These are phyloP conservation scores for Penicillium diatomitis DNA, from an alignment of 495 filamentous ascomycete genomes.

Conservation along the genomic window DNA sequence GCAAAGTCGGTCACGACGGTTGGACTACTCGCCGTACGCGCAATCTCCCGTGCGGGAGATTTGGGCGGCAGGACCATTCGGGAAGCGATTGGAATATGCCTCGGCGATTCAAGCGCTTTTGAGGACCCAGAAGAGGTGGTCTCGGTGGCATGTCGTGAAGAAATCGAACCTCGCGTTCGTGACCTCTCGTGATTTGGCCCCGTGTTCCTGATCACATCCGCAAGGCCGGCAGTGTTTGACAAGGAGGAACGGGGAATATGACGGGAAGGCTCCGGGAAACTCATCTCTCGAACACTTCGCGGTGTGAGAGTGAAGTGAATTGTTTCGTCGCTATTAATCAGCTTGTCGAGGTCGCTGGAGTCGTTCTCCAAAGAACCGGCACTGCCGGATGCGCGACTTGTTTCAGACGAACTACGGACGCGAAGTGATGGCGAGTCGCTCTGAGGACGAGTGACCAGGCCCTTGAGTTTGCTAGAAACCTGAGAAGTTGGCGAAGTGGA, in stretches of 20 bases:
- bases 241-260: slow-evolving; percentile 25
- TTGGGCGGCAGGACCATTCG: slow-evolving; percentile 21
- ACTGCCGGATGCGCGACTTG: slow-evolving; percentile 28
- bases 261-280: slow-evolving; percentile 41
- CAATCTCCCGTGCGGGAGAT: slow-evolving; percentile 48
- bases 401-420: slow-evolving; percentile 41
- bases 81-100: slow-evolving; percentile 22
- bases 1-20: slow-evolving; percentile 64
- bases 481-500: slow-evolving; percentile 45
- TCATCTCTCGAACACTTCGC: slow-evolving; percentile 76
- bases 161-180: slow-evolving; percentile 15
- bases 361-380: slow-evolving; percentile 38
- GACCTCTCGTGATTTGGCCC: slow-evolving; percentile 22
- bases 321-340: slow-evolving; percentile 84
- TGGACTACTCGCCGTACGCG: slow-evolving; percentile 41
- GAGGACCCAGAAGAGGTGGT: slow-evolving; percentile 9
- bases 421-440: slow-evolving; percentile 33
- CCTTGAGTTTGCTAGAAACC: slow-evolving; percentile 44
- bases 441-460: slow-evolving; percentile 38
- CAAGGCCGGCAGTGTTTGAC: slow-evolving; percentile 28
- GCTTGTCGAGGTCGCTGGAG: slow-evolving; percentile 62
- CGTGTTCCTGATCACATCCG: slow-evolving; percentile 29
- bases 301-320: slow-evolving; percentile 92
- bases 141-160: slow-evolving; percentile 14
- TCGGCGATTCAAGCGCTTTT: slow-evolving; percentile 18